Evolutionary conservation across 345 rosid species (phyloP).

Genomic region (Eucalyptus urophylla): DNA sequence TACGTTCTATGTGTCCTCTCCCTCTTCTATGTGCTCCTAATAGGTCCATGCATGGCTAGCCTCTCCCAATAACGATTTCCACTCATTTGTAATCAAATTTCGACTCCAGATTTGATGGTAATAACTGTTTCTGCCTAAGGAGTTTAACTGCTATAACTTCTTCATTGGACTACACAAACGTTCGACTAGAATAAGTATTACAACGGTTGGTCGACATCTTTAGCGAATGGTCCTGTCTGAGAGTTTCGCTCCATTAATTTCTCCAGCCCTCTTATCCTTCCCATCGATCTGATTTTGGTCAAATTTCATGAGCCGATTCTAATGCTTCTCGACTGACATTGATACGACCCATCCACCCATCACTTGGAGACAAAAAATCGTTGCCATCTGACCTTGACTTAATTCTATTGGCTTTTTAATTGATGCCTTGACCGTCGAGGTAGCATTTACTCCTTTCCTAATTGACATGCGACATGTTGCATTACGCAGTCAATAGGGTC

Average conservation of each 20-base stretch:
- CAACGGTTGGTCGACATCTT: not conserved
- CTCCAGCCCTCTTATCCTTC: not conserved
- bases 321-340: not conserved
- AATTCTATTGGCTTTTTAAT: too few relatives aligned
- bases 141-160: not conserved
- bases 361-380: not conserved
- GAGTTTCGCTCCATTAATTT: not conserved
- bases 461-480: too few relatives aligned
- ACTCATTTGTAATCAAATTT: too few relatives aligned
- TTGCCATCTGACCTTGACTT: not conserved
- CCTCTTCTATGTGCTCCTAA: not conserved
- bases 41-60: not conserved
- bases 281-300: not conserved
- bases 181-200: not conserved
- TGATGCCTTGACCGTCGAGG: too few relatives aligned
- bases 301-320: not conserved
- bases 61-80: too few relatives aligned
- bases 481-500: not conserved
- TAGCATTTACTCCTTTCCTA: too few relatives aligned
- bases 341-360: not conserved
- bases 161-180: not conserved
- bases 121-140: not conserved
- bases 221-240: not conserved
- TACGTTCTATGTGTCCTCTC: too few relatives aligned
- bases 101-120: not conserved